Evolutionary conservation across 495 filamentous ascomycete genomes (phyloP).

Genomic region (Neurospora sp.): DNA sequence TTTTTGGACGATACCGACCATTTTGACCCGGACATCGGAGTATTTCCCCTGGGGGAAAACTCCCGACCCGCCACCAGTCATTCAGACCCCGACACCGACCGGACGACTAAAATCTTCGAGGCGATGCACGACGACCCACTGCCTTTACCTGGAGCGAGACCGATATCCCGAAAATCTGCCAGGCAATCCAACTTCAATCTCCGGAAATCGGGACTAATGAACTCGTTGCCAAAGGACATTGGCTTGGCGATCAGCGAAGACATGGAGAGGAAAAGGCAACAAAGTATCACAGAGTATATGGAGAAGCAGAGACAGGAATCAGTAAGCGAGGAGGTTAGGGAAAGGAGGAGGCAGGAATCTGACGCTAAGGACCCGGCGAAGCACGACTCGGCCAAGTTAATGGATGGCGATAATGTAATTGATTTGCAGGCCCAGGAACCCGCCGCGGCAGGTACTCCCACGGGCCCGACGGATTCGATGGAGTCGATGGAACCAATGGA

Average conservation of each 20-base stretch:
- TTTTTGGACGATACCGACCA: conserved; percentile 28
- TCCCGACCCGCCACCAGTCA: conserved; percentile 18
- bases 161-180: conserved; percentile 14
- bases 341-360: conserved; percentile 1
- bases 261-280: conserved; percentile 4
- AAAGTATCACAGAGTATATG: neutral
- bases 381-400: conserved; percentile 22
- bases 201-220: conserved; percentile 20
- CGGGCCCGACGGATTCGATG: neutral
- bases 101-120: conserved; percentile 31
- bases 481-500: neutral
- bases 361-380: conserved; percentile 14
- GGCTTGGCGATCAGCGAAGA: conserved; percentile 19
- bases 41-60: conserved; percentile 6
- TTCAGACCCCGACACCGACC: conserved; percentile 17
- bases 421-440: neutral
- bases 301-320: conserved; percentile 7
- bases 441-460: neutral
- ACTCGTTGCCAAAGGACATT: conserved; percentile 23
- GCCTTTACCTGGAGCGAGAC: conserved; percentile 15
- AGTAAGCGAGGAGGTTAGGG: conserved; percentile 1
- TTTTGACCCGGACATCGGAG: conserved; percentile 13
- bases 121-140: conserved; percentile 31
- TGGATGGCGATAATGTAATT: conserved; percentile 16
- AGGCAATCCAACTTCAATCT: conserved; percentile 33